phyloP scores from a whole-genome alignment of 2,329 filamentous ascomycete species.

The Plenodomus tracheiphilus region DNA sequence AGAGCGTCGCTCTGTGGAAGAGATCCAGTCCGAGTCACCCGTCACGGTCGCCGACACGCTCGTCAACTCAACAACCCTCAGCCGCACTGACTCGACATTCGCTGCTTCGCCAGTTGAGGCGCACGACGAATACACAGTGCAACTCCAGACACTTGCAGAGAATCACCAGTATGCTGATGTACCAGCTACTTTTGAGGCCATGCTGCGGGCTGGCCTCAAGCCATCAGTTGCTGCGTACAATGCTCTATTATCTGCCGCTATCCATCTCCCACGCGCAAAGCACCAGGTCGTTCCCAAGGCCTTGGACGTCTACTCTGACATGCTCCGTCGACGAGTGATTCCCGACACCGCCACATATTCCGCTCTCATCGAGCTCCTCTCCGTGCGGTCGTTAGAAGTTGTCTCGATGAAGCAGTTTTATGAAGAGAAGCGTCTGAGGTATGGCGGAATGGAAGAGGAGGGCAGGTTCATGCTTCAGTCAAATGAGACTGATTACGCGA shows the following conservation, averaged over 20 bases:
- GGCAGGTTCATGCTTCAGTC: slow-evolving; percentile 89
- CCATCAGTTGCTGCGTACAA: slow-evolving; percentile 91
- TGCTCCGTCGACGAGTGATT: slow-evolving; percentile 81
- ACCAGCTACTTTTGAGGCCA: slow-evolving; percentile 84
- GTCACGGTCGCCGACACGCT: slow-evolving; percentile 35
- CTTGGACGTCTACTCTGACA: slow-evolving; percentile 93
- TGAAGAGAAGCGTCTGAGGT: slow-evolving; percentile 81
- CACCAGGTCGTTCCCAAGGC: slow-evolving; percentile 88
- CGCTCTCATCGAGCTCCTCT: slow-evolving; percentile 80
- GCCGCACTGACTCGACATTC: slow-evolving; percentile 51
- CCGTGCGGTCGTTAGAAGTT: slow-evolving; percentile 78
- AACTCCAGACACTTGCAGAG: slow-evolving; percentile 74
- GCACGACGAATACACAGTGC: slow-evolving; percentile 73
- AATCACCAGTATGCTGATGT: slow-evolving; percentile 81
- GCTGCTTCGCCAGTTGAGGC: slow-evolving; percentile 63
- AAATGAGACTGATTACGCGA: slow-evolving; percentile 82
- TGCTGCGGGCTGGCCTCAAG: slow-evolving; percentile 79
- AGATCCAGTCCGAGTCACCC: slow-evolving; percentile 36
- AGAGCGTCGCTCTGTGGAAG: slow-evolving; percentile 34
- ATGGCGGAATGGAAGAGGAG: slow-evolving; percentile 80
- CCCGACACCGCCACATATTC: slow-evolving; percentile 87
- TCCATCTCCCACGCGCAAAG: slow-evolving; percentile 76
- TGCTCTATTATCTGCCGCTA: slow-evolving; percentile 80
- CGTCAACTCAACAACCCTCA: slow-evolving; percentile 29
- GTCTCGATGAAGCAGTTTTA: slow-evolving; percentile 71